Percentiles rank a stretch among this genome's conserved stretches.
Evolutionary conservation across 164 flowering plant species (phyloP).

Genomic region (Piper betle): DNA sequence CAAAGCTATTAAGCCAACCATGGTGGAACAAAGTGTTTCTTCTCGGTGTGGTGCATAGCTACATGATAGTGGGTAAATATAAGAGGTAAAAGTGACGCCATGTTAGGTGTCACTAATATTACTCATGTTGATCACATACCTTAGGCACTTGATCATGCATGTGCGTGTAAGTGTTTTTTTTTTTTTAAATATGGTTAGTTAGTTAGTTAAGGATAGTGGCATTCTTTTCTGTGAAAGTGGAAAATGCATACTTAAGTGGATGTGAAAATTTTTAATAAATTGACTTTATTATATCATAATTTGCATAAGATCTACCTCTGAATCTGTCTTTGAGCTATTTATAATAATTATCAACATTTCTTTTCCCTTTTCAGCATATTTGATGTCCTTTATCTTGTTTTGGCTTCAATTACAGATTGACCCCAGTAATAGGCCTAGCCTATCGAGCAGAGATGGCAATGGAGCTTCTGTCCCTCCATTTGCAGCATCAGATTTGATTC

Average conservation of each 20-base stretch:
- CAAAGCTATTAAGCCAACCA: not conserved
- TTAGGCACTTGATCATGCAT: no score
- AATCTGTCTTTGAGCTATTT: not conserved
- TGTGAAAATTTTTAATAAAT: no score
- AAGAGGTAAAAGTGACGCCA: no score
- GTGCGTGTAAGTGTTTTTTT: no score
- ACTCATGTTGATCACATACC: no score
- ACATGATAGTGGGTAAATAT: not conserved
- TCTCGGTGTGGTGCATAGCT: not conserved
- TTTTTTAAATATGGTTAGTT: no score
- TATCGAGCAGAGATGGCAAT: slow-evolving; percentile 16
- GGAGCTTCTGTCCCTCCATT: slow-evolving; percentile 45
- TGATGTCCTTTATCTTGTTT: not conserved
- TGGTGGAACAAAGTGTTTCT: not conserved
- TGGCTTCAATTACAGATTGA: slow-evolving; percentile 47
- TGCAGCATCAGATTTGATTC: slow-evolving; percentile 85
- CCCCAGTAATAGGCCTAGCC: slow-evolving; percentile 76
- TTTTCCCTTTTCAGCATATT: not conserved
- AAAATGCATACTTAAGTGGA: no score
- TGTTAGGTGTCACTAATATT: no score
- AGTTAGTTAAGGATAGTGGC: no score
- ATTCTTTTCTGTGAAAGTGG: no score
- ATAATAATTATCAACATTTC: not conserved
- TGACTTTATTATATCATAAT: no score
- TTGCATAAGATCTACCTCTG: not conserved